These are phyloP conservation scores for Zygotorulaspora chibaensis DNA, from an alignment of 805 yeast species.

Conservation along the genomic window DNA sequence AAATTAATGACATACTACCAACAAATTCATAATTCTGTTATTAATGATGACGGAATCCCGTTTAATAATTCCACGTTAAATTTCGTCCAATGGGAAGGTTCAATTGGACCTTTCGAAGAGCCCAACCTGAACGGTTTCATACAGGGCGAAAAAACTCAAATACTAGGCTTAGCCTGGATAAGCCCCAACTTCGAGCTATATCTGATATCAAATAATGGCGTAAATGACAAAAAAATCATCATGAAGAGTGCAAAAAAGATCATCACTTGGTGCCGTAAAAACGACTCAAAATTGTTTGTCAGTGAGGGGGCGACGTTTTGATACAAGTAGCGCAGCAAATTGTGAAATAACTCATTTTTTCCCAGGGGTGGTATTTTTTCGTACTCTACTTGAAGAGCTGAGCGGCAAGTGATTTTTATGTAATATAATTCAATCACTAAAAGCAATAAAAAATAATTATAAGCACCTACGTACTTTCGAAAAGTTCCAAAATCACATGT, in stretches of 20 bases:
- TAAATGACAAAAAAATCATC: conserved; percentile 49
- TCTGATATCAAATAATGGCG: conserved; percentile 50
- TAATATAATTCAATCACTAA: too few species aligned
- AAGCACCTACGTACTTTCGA: background rate
- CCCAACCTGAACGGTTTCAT: conserved; percentile 2
- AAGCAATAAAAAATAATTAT: too few species aligned
- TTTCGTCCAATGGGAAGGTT: conserved; percentile 41
- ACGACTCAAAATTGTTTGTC: conserved; percentile 67
- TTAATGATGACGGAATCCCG: conserved; percentile 28
- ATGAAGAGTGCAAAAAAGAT: conserved; percentile 59
- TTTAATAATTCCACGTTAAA: conserved; percentile 41
- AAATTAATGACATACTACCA: conserved; percentile 28
- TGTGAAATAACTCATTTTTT: too few species aligned
- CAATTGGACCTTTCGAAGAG: conserved; percentile 2
- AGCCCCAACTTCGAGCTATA: conserved; percentile 61
- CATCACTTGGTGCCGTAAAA: conserved; percentile 69
- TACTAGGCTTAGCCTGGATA: conserved; percentile 49
- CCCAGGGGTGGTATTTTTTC: too few species aligned
- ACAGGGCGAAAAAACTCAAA: conserved; percentile 19
- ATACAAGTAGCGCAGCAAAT: conserved; percentile 3
- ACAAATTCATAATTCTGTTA: conserved; percentile 25
- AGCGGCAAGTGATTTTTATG: too few species aligned
- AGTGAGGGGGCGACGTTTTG: conserved; percentile 67
- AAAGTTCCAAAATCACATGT: conserved; percentile 1
- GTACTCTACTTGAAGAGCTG: too few species aligned